phyloP scores from a whole-genome alignment of 163 green algal species.

The Scenedesmus sp. region DNA sequence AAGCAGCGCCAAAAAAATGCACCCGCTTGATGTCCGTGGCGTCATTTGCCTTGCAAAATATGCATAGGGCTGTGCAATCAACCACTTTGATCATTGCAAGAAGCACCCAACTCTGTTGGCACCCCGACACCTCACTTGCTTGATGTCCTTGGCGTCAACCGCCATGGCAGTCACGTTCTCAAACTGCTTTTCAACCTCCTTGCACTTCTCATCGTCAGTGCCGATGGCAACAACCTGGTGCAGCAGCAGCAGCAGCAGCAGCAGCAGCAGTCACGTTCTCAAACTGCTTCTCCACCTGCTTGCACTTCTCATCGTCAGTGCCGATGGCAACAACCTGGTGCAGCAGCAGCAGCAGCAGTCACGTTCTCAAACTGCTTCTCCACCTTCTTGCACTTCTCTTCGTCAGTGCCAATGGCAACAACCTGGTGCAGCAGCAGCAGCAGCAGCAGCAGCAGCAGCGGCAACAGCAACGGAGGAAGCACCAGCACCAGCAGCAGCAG shows the following conservation, averaged over 20 bases:
- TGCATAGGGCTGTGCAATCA: too few relatives aligned
- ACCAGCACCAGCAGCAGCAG: too few relatives aligned
- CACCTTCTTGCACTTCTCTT: not conserved
- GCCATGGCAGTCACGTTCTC: not conserved
- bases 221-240: conserved; percentile 35
- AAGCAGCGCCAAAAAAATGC: not conserved
- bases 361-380: too few relatives aligned
- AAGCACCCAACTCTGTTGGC: too few relatives aligned
- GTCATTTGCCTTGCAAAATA: too few relatives aligned
- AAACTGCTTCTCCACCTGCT: too few relatives aligned
- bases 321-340: conserved; percentile 38
- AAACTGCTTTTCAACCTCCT: conserved; percentile 30
- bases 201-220: conserved; percentile 15
- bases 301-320: conserved; percentile 17
- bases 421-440: not conserved
- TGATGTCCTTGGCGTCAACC: conserved; percentile 24
- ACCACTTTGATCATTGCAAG: too few relatives aligned
- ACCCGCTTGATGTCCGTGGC: not conserved
- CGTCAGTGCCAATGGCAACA: conserved; percentile 13
- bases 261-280: not conserved
- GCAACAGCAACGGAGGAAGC: too few relatives aligned
- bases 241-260: not conserved
- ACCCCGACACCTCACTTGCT: not conserved
- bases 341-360: not conserved
- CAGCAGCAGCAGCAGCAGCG: not conserved